Conservation (phyloP, 306 rosid genomes). For the Ammopiptanthus mongolicus region DNA sequence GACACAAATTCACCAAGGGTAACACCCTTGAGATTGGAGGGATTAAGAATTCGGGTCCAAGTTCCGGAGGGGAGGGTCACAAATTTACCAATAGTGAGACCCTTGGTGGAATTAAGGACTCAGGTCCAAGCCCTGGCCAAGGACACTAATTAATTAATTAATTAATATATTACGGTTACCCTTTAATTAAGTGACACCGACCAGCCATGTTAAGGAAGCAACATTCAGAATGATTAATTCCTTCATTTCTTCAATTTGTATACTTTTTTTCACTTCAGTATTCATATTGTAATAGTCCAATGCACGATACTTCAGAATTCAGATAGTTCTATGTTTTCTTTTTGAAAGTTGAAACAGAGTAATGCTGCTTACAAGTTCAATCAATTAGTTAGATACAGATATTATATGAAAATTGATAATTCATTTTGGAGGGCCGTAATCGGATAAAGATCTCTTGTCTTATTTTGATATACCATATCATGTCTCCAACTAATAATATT, state of each 20-base stretch:
- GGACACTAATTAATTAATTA: neutral
- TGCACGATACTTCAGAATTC: neutral
- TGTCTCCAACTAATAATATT: too few relatives aligned
- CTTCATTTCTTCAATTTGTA: too few relatives aligned
- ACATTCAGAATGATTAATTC: neutral
- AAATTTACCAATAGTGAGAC: neutral
- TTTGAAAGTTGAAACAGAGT: too few relatives aligned
- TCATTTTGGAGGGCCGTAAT: too few relatives aligned
- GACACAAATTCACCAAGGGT: too few relatives aligned
- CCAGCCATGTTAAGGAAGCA: neutral
- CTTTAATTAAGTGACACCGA: too few relatives aligned
- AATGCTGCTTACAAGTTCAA: too few relatives aligned
- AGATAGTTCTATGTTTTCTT: neutral
- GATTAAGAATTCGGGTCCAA: constrained; percentile 35
- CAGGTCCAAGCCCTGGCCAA: constrained; percentile 18
- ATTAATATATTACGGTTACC: neutral
- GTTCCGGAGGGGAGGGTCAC: constrained; percentile 26
- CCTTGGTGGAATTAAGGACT: constrained; percentile 23
- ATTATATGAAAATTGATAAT: too few relatives aligned
- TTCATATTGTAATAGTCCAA: neutral
- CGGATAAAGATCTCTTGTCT: too few relatives aligned
- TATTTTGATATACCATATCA: too few relatives aligned
- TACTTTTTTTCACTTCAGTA: neutral
- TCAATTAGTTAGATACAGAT: too few relatives aligned
- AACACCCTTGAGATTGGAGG: too few relatives aligned